Evolutionary conservation across 1,284 basidiomycete genomes (phyloP), one percentile per base, ranked within the genome.

Genomic region (Entoloma clypeatum): DNA sequence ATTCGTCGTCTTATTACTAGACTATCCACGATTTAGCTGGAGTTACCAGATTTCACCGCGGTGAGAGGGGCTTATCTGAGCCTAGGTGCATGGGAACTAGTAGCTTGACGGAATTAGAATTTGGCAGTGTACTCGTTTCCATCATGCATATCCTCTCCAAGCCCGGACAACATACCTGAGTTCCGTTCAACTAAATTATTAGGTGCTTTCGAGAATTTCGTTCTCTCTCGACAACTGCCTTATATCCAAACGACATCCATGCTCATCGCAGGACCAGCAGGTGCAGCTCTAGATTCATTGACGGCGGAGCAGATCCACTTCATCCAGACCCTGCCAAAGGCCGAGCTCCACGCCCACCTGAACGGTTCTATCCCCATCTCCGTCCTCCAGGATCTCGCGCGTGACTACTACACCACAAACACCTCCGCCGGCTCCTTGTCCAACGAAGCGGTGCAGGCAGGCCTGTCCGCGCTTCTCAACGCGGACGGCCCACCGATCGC

Each of bases 311-410:
- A 87, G 48, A 43, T 81, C 24, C 22, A 56, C 1, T 89, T 88
- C 57, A 61, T 90, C 32, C 65, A 74, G 41, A 48, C 49, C 2
- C 67, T 88, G 0, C 82, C 82, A 11, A 90, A 89, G 60, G 85
- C 86, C 0, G 87, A 91, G 57, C 69, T 91, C 0, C 87, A 91
- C 48, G 86, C 87, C 0, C 87, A 90, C 57, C 71, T 90, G 5
- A 89, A 90, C 52, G 87, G 87, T 1, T 90, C 77, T 6, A 89
- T 91, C 19, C 87, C 87, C 1, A 63, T 89, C 18, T 37, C 63
- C 0, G 63, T 76, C n/a, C 71, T 91, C 0, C 75, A 79, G 45
- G 67, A 77, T 11, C 74, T 91, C n/a, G 81, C 81, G 0, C 52
- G 54, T n/a, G 67, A 77, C 27, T 70, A 71, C 36, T 59, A 13